phyloP scores from a whole-genome alignment of 202 grass and related monocot species.

The Zoysia matrella region DNA sequence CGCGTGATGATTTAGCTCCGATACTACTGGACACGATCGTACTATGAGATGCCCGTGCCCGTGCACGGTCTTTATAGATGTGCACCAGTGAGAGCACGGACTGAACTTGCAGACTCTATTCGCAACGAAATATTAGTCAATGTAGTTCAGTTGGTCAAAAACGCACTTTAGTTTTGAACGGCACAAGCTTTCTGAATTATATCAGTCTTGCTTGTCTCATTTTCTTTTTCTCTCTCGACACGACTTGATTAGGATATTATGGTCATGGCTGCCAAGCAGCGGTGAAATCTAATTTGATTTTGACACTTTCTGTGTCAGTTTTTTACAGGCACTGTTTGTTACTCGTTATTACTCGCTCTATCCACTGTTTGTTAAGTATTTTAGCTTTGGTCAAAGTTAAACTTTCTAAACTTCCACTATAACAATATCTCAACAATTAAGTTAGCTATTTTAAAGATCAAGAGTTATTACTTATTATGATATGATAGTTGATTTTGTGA shows the following conservation, averaged over 20 bases:
- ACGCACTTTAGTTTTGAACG: neutral
- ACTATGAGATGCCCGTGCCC: neutral
- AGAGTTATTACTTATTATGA: too few relatives aligned
- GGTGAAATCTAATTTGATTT: neutral
- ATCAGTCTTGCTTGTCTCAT: neutral
- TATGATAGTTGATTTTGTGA: too few relatives aligned
- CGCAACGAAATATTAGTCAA: neutral
- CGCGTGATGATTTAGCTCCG: too few relatives aligned
- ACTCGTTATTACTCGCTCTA: neutral
- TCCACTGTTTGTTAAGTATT: too few relatives aligned
- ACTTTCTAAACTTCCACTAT: too few relatives aligned
- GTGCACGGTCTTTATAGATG: neutral
- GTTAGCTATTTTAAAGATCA: too few relatives aligned
- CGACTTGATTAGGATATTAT: neutral
- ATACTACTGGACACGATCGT: too few relatives aligned
- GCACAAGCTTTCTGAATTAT: neutral
- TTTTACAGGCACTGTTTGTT: neutral
- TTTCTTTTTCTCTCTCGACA: neutral
- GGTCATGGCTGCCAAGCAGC: neutral
- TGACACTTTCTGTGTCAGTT: neutral
- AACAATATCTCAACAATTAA: too few relatives aligned
- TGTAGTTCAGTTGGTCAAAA: neutral
- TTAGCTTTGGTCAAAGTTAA: too few relatives aligned
- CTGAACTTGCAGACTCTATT: neutral
- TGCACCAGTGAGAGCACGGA: neutral